Evolutionary conservation across 2,329 filamentous ascomycete genomes (phyloP).

Genomic region (Ramularia endophylla): DNA sequence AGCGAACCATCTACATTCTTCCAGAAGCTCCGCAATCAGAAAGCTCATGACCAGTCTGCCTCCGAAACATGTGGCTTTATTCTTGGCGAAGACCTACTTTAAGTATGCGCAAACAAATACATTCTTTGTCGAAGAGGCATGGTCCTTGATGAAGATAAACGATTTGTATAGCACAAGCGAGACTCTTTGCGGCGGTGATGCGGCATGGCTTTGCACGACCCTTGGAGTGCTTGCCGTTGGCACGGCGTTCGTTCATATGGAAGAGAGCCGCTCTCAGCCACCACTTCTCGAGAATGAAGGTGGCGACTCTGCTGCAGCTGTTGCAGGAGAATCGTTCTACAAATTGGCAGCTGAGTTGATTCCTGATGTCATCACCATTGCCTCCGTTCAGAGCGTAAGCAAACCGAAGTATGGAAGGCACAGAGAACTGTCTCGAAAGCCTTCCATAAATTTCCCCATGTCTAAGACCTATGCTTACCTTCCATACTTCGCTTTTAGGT

Average conservation of each 20-base stretch:
- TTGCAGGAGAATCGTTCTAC: conserved; percentile 51
- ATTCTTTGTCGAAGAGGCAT: conserved; percentile 39
- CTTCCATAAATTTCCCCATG: too few species aligned
- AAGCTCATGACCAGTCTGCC: conserved; percentile 36
- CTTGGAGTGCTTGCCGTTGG: conserved; percentile 38
- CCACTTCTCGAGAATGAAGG: conserved; percentile 24
- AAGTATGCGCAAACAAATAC: conserved; percentile 41
- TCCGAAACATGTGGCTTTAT: conserved; percentile 40
- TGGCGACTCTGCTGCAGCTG: conserved; percentile 16
- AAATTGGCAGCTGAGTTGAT: conserved; percentile 50
- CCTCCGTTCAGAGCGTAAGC: conserved; percentile 50
- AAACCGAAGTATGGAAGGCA: too few species aligned
- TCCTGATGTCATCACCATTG: conserved; percentile 52
- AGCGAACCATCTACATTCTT: conserved; percentile 38
- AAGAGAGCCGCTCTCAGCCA: conserved; percentile 1
- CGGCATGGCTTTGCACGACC: conserved; percentile 33
- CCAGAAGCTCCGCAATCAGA: conserved; percentile 33
- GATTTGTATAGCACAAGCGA: conserved; percentile 34
- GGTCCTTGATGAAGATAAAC: conserved; percentile 36
- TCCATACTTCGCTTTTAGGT: too few species aligned
- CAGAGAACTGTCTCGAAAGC: too few species aligned
- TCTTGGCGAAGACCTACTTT: conserved; percentile 38
- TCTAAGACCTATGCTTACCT: too few species aligned
- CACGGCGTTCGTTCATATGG: conserved; percentile 38
- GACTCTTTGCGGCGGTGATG: conserved; percentile 34